phyloP scores from a whole-genome alignment of 2,329 filamentous ascomycete species.

The Trichoderma sp. region DNA sequence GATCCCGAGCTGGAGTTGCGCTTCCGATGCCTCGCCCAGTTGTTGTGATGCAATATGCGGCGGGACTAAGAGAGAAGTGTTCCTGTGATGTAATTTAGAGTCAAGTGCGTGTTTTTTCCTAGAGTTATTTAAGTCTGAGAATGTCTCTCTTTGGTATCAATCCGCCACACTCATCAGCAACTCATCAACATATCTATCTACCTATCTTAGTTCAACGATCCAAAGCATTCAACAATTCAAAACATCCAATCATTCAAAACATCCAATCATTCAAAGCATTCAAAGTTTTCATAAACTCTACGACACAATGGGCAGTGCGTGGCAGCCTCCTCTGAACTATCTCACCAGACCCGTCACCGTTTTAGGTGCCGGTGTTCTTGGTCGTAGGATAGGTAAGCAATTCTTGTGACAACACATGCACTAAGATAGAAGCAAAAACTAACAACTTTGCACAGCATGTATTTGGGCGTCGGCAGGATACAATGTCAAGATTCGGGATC shows the following conservation, averaged over 20 bases:
- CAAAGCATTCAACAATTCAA: not conserved
- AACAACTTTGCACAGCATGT: constrained; percentile 31
- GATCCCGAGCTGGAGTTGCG: not conserved
- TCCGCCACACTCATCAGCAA: not conserved
- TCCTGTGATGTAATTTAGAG: not conserved
- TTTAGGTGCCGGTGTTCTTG: constrained; percentile 43
- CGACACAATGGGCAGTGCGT: not conserved
- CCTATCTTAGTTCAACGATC: not conserved
- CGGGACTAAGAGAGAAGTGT: not conserved
- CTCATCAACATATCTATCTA: not conserved
- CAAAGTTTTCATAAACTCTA: not conserved
- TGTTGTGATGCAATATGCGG: not conserved
- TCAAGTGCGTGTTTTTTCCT: not conserved
- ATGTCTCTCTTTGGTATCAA: not conserved
- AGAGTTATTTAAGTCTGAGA: not conserved
- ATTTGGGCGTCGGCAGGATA: constrained; percentile 43
- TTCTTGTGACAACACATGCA: not conserved
- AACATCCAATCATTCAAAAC: not conserved
- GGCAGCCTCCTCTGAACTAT: not conserved
- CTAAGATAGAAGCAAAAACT: not conserved
- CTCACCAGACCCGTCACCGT: constrained; percentile 29
- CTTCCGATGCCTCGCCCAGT: not conserved
- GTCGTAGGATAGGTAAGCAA: constrained; percentile 31
- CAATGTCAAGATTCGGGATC: constrained; percentile 43
- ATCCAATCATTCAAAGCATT: not conserved